Evolutionary conservation across 2,329 filamentous ascomycete species (phyloP).

Genomic region (Tolypocladium cylindrosporum): DNA sequence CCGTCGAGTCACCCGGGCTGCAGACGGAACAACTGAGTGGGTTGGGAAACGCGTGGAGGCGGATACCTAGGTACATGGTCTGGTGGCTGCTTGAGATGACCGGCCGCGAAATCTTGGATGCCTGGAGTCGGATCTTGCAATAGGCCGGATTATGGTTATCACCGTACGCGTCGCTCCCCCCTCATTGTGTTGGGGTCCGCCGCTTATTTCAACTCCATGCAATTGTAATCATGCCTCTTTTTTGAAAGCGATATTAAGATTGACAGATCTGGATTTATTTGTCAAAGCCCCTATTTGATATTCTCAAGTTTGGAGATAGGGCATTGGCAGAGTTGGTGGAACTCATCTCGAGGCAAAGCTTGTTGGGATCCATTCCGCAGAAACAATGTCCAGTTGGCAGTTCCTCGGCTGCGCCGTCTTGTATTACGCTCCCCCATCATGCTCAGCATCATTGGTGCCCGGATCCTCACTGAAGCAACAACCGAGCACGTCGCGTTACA

Average conservation of each 20-base stretch:
- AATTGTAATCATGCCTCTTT: too few species aligned
- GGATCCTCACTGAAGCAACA: not conserved
- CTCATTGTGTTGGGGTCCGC: not conserved
- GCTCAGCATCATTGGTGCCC: not conserved
- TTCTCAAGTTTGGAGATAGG: too few species aligned
- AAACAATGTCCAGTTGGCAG: too few species aligned
- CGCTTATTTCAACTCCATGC: too few species aligned
- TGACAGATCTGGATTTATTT: not conserved
- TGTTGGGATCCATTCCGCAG: too few species aligned
- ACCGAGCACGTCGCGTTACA: not conserved
- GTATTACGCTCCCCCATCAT: too few species aligned
- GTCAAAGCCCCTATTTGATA: not conserved
- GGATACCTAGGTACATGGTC: not conserved
- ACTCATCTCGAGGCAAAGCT: too few species aligned
- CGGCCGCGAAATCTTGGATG: not conserved
- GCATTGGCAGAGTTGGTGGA: too few species aligned
- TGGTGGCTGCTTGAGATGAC: not conserved
- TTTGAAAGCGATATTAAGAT: too few species aligned
- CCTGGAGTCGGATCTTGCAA: not conserved
- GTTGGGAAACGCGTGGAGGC: too few species aligned
- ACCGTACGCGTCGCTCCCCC: not conserved
- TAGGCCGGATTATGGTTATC: not conserved
- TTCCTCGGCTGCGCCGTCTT: too few species aligned
- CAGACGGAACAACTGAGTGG: too few species aligned
- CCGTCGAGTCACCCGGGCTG: not conserved